Conservation (phyloP, 2,329 filamentous ascomycete species). For the Colletotrichum orbiculare region DNA sequence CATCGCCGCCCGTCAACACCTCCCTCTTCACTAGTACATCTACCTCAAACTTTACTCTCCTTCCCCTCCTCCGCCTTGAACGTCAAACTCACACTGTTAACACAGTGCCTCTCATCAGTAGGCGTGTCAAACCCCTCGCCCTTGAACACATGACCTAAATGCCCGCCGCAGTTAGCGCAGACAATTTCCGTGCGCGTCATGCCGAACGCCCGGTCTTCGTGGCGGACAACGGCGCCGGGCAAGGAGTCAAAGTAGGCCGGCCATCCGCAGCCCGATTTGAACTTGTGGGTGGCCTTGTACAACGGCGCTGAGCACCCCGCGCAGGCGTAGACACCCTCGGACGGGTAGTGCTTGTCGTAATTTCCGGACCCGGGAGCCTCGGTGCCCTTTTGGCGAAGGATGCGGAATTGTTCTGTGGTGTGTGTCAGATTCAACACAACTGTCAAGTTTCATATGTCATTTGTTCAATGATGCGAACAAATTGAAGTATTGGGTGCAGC, state of each 20-base stretch:
- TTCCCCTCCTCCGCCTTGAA: constrained; percentile 73
- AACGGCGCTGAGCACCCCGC: constrained; percentile 87
- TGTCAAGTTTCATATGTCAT: too few species aligned
- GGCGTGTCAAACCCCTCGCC: constrained; percentile 86
- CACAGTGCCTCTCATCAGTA: constrained; percentile 96
- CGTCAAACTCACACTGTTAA: constrained; percentile 91
- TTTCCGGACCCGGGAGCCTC: constrained; percentile 83
- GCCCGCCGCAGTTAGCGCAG: constrained; percentile 93
- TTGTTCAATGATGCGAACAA: too few species aligned
- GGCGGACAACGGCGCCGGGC: constrained; percentile 86
- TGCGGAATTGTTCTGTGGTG: constrained; percentile 88
- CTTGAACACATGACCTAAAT: constrained; percentile 92
- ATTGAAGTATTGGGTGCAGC: too few species aligned
- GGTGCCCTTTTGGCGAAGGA: constrained; percentile 92
- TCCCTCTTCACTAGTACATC: background rate
- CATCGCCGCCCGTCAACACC: background rate
- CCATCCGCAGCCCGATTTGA: constrained; percentile 97
- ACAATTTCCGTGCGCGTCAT: constrained; percentile 94
- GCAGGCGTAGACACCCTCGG: constrained; percentile 84
- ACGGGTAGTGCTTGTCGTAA: constrained; percentile 87
- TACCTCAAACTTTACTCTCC: constrained; percentile 50
- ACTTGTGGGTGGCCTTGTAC: constrained; percentile 94
- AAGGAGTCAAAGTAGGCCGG: constrained; percentile 97
- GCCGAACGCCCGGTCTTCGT: constrained; percentile 80
- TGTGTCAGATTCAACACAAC: constrained; percentile 20